Base-by-base conservation (phyloP, 257 asterid species). In the Nicotiana knightiana region DNA sequence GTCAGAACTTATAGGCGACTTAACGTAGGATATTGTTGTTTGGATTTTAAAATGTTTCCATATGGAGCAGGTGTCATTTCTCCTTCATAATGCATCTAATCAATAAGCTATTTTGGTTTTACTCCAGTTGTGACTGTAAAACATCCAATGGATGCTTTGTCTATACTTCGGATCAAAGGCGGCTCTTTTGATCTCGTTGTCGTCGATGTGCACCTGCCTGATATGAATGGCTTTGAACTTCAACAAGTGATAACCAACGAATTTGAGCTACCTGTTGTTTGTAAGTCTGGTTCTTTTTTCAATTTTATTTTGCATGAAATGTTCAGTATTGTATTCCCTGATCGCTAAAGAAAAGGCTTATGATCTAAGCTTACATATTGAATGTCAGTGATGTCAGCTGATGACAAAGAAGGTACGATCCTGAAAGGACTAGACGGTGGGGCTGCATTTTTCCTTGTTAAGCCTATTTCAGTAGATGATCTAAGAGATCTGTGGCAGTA, bases 121-220 rank as follows among this genome's bases (percentile, higher is more conserved):
- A 21, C 53, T 77, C 53, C 88, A 90, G 95, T 90, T 61, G 87
- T 84, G 83, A 82, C 95, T 11, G 90, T 86, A 63, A 88, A 85
- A 70, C 84, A 87, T 66, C 87, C 95, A 6, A 81, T 51, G 0
- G 92, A 91, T 16, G 93, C 95, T 43, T 68, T 90, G 63, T 84
- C 87, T 87, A 79, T 85, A 2, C 92, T 90, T 43, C 80, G 86
- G 43, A 73, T 83, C 84, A 84, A 85, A 12, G 87, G 84, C 16
- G 76, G 82, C 7, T 55, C 30, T 67, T 90, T 88, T 81, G 88
- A 91, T 82, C 81, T 91, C 82, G 92, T 91, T 58, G 82, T 91
- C 5, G 48, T 90, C 0, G 91, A 90, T 84, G 92, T 88, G 18
- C 92, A 88, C 88, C 88, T 89, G 91, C 91, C 91, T 1, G 89